These are phyloP conservation scores for Jasminum sambac DNA, from an alignment of 257 asterid genomes.

Conservation along the genomic window DNA sequence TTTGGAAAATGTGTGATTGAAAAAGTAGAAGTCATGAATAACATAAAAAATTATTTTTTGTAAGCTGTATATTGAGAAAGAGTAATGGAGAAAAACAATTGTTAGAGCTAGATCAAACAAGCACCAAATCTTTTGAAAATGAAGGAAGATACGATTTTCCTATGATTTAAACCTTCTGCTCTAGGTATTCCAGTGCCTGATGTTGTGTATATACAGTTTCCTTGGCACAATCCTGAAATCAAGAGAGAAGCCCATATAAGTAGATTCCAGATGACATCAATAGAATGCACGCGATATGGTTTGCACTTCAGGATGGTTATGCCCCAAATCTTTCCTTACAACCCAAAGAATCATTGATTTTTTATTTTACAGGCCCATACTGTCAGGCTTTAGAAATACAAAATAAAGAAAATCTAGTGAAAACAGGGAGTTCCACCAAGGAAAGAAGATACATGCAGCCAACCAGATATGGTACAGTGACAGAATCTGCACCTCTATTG, in stretches of 20 bases:
- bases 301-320: slow-evolving; percentile 18
- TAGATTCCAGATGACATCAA: slow-evolving; percentile 18
- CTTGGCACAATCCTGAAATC: slow-evolving; percentile 78
- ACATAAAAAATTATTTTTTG: no score
- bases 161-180: slow-evolving; percentile 53
- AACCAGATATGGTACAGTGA: slow-evolving; percentile 9
- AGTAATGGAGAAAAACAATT: no score
- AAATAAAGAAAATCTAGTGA: slow-evolving; percentile 7
- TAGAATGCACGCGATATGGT: slow-evolving; percentile 1
- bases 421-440: background rate
- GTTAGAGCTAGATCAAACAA: no score
- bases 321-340: slow-evolving; percentile 3
- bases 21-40: no score
- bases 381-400: slow-evolving; percentile 5
- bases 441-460: slow-evolving; percentile 6
- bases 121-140: slow-evolving; percentile 1
- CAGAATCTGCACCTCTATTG: slow-evolving; percentile 67
- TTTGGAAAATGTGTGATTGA: no score
- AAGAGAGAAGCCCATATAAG: slow-evolving; percentile 18
- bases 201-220: slow-evolving; percentile 59
- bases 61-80: no score
- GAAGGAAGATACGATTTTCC: slow-evolving; percentile 3
- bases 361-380: slow-evolving; percentile 15
- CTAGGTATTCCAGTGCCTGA: slow-evolving; percentile 83
- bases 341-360: background rate